These are phyloP conservation scores for Coriaria nepalensis DNA, from an alignment of 306 rosid species.

Conservation along the genomic window DNA sequence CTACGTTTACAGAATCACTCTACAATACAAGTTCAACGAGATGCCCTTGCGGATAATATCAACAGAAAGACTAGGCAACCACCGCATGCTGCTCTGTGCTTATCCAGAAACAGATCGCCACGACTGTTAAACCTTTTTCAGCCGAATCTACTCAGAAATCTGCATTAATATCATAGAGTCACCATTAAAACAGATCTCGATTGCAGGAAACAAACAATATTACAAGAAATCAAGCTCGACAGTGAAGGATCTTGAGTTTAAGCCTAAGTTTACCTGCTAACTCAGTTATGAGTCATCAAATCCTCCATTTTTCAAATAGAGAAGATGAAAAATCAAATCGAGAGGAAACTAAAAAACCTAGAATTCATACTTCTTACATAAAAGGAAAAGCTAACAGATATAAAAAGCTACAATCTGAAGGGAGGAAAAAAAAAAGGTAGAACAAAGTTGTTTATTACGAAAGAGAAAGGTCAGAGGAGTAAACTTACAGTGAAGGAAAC, in stretches of 20 bases:
- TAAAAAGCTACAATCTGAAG: neutral
- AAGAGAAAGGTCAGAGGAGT: neutral
- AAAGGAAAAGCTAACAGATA: no score
- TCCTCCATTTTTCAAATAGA: neutral
- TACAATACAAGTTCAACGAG: constrained; percentile 81
- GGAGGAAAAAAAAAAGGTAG: neutral
- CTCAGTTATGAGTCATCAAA: no score
- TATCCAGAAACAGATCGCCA: constrained; percentile 31
- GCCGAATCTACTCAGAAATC: constrained; percentile 15
- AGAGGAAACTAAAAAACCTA: neutral
- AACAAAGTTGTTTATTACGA: neutral
- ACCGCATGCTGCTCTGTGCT: constrained; percentile 83
- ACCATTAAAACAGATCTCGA: constrained; percentile 1
- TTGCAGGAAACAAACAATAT: neutral
- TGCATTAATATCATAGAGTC: constrained; percentile 14
- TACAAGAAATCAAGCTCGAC: neutral
- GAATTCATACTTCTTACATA: no score
- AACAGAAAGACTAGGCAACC: constrained; percentile 69
- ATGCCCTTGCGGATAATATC: constrained; percentile 69
- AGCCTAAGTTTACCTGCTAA: no score
- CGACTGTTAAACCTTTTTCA: neutral
- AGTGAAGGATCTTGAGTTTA: no score
- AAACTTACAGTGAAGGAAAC: constrained; percentile 24
- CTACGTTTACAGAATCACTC: constrained; percentile 68
- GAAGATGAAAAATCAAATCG: neutral